phyloP scores from a whole-genome alignment of 768 basidiomycete species.

The Kwoniella pini region DNA sequence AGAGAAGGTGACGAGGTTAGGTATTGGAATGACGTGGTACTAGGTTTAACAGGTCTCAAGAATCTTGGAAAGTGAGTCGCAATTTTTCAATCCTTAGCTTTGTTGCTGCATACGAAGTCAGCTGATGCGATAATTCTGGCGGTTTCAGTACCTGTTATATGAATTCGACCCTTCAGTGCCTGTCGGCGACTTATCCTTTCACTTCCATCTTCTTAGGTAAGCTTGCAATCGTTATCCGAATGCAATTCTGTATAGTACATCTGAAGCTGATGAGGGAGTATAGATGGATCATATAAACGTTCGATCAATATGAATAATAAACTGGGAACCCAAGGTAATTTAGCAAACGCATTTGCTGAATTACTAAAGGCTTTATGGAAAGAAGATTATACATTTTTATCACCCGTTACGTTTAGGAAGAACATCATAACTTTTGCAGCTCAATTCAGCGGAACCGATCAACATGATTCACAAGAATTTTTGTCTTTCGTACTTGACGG shows the following conservation, averaged over 20 bases:
- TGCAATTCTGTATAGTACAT: neutral
- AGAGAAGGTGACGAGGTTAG: slow-evolving; percentile 75
- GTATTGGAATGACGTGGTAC: slow-evolving; percentile 79
- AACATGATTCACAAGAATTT: slow-evolving; percentile 98
- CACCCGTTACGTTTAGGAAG: slow-evolving; percentile 78
- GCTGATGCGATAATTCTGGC: neutral
- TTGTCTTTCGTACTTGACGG: slow-evolving; percentile 90
- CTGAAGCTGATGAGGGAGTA: neutral
- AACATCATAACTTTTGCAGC: slow-evolving; percentile 64
- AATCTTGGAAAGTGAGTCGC: slow-evolving; percentile 63
- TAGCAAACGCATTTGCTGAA: slow-evolving; percentile 78
- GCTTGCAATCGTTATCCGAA: slow-evolving; percentile 29
- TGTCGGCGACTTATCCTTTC: slow-evolving; percentile 92
- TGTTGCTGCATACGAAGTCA: neutral
- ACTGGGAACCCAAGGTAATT: slow-evolving; percentile 79
- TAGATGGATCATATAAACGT: slow-evolving; percentile 55
- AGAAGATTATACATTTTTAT: slow-evolving; percentile 76
- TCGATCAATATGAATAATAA: slow-evolving; percentile 77
- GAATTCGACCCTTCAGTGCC: slow-evolving; percentile 96
- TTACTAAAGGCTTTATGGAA: slow-evolving; percentile 86
- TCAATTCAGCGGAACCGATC: slow-evolving; percentile 81
- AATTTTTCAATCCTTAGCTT: neutral
- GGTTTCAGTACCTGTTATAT: slow-evolving; percentile 92
- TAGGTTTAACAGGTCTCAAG: slow-evolving; percentile 82
- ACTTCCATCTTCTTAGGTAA: slow-evolving; percentile 86